phyloP scores from a whole-genome alignment of 2,329 filamentous ascomycete species.

The Colletotrichum gigasporum region DNA sequence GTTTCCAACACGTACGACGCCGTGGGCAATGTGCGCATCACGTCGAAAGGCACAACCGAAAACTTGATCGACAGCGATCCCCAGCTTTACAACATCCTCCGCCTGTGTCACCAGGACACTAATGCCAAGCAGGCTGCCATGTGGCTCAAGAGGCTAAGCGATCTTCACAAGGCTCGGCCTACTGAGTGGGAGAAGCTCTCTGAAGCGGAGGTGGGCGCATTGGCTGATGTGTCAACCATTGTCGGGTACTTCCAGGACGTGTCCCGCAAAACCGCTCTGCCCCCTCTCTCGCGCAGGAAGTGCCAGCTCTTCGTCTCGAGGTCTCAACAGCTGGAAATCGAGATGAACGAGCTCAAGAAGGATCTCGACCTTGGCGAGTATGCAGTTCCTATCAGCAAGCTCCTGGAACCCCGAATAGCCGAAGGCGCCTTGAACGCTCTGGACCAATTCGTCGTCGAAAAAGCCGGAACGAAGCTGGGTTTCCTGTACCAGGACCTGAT shows the following conservation, averaged over 20 bases:
- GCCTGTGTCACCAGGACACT: constrained; percentile 51
- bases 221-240: constrained; percentile 49
- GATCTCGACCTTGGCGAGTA: constrained; percentile 51
- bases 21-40: constrained; percentile 47
- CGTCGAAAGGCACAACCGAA: constrained; percentile 52
- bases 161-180: constrained; percentile 45
- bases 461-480: constrained; percentile 49
- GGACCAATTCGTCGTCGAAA: constrained; percentile 47
- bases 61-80: constrained; percentile 46
- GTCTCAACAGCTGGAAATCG: constrained; percentile 43
- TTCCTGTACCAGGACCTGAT: constrained; percentile 55
- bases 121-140: constrained; percentile 44
- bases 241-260: constrained; percentile 51
- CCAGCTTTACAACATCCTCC: constrained; percentile 54
- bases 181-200: constrained; percentile 44
- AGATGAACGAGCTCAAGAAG: constrained; percentile 49
- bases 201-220: constrained; percentile 43
- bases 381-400: constrained; percentile 51
- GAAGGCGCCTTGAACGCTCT: constrained; percentile 45
- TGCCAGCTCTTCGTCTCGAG: constrained; percentile 47
- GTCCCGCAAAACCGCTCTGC: constrained; percentile 43
- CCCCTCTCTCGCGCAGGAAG: constrained; percentile 49
- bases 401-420: constrained; percentile 50
- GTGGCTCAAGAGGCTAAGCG: constrained; percentile 52
- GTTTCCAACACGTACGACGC: constrained; percentile 40